Evolutionary conservation across 2,329 filamentous ascomycete species (phyloP), one percentile per base, ranked within the genome.

Genomic region (Proliferodiscus dingleyae): DNA sequence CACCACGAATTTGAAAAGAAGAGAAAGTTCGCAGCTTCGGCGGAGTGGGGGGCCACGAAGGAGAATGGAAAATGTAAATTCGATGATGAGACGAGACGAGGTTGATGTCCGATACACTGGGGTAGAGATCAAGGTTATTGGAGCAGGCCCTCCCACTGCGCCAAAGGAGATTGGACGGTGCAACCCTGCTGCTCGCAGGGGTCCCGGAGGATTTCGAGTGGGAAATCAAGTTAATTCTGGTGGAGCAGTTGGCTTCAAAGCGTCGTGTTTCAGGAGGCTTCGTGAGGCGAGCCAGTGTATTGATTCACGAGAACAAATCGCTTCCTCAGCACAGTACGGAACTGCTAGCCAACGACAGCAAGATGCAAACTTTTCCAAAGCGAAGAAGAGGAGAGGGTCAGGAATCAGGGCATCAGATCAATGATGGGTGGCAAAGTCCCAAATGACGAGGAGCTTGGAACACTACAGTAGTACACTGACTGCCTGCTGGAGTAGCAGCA

Each of bases 81-180:
- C 29, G 47, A 56, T 41, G 48, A 53, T 51, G 46, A 49, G 55
- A 55, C 53, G 51, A 51, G 46, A 50, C 46, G 19, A 49, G 53
- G 43, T 41, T 28, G 42, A 41, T 47, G 24, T 43, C 13, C 44
- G 43, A 52, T 46, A 46, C 39, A 47, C 49, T 40, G 47, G 47
- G 50, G 41, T 43, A 42, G 18, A 34, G 37, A 53, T 51, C 45
- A 53, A 47, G 51, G 37, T 46, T 51, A 19, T 43, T 28, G 36
- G 38, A 19, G 28, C 26, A 28, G 26, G 26, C 7, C 7, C 13
- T 34, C 16, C 32, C 2, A 4, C 15, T 19, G 15, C 16, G 16
- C n/a, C n/a, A 18, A 21, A 10, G n/a, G 9, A 54, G 47, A 54
- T 51, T 50, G 47, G 47, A 45, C 43, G 45, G 41, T 40, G 21